Evolutionary conservation across 2,329 filamentous ascomycete genomes (phyloP).

Genomic region (Cercospora sp.): DNA sequence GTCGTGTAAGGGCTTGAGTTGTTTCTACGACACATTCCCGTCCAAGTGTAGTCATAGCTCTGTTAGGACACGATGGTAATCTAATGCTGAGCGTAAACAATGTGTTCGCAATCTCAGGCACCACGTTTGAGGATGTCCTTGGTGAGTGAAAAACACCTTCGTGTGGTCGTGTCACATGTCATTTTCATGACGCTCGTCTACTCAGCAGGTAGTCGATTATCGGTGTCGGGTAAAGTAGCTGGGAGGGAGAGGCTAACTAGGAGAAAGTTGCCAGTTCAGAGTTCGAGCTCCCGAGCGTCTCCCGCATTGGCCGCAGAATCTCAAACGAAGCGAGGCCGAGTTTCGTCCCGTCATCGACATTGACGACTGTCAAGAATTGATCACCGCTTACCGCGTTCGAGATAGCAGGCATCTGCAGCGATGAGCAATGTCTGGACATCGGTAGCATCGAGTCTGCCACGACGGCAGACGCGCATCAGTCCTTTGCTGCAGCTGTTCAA

Average conservation of each 20-base stretch:
- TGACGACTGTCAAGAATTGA: neutral
- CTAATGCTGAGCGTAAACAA: neutral
- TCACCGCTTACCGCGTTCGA: neutral
- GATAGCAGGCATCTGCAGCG: neutral
- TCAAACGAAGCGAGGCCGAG: slow-evolving; percentile 1
- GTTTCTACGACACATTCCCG: neutral
- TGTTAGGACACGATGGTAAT: neutral
- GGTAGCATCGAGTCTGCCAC: slow-evolving; percentile 33
- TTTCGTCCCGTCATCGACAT: slow-evolving; percentile 3
- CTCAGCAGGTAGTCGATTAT: neutral
- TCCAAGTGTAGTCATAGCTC: neutral
- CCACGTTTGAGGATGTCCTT: no score
- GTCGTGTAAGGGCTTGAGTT: neutral
- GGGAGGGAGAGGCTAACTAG: neutral
- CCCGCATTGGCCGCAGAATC: slow-evolving; percentile 1
- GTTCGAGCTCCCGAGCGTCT: neutral
- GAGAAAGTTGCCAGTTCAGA: neutral
- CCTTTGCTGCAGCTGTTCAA: slow-evolving; percentile 35
- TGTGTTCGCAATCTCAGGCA: no score
- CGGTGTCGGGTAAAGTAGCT: neutral
- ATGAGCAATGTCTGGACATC: slow-evolving; percentile 40
- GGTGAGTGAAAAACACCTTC: neutral
- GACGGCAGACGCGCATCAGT: slow-evolving; percentile 22
- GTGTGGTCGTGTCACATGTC: neutral
- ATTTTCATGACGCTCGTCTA: neutral